Conservation (phyloP, 1,284 basidiomycete species). For the Melampsora larici-populina region DNA sequence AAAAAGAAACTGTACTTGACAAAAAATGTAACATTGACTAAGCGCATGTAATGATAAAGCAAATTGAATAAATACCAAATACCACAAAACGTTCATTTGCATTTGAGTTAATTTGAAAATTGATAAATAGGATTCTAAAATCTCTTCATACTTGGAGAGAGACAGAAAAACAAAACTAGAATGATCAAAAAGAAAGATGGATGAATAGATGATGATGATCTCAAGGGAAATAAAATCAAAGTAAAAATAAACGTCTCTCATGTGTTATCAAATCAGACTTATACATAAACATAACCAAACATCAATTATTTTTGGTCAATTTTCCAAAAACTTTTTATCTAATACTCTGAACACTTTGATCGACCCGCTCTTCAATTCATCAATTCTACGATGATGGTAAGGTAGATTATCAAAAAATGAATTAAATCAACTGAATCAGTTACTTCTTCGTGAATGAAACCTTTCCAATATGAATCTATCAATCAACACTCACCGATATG, state of each 20-base stretch:
- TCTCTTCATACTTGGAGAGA: not conserved
- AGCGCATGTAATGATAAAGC: no score
- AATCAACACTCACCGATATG: conserved; percentile 32
- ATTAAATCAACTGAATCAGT: not conserved
- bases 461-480: not conserved
- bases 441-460: not conserved
- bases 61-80: no score
- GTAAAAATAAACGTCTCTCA: no score
- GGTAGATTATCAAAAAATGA: not conserved
- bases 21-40: no score
- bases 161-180: not conserved
- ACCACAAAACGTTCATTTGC: no score
- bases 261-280: no score
- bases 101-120: no score
- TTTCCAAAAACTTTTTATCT: conserved; percentile 35
- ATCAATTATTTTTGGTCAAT: not conserved
- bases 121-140: not conserved
- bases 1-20: no score
- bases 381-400: conserved; percentile 10
- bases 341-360: conserved; percentile 34
- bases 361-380: conserved; percentile 38
- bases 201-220: not conserved
- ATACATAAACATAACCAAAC: not conserved
- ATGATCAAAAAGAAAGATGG: not conserved
- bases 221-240: not conserved